phyloP scores from a whole-genome alignment of 768 basidiomycete genomes.

The Lactarius indigo region DNA sequence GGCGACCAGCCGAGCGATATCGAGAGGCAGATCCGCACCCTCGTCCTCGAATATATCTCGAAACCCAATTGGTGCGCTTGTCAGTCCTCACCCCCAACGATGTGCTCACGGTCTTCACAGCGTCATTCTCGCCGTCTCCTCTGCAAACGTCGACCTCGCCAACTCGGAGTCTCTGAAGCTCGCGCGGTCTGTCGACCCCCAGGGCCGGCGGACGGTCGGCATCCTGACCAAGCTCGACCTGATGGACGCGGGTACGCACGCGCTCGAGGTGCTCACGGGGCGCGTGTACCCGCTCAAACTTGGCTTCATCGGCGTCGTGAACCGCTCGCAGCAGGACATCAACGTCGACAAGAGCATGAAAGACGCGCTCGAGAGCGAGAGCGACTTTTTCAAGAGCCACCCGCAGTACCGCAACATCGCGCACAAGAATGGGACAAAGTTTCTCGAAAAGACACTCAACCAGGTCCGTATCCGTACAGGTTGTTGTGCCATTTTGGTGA shows the following conservation, averaged over 20 bases:
- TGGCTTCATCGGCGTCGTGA: conserved; percentile 97
- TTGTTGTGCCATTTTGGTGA: neutral
- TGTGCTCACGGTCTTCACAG: conserved; percentile 36
- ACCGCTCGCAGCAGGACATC: conserved; percentile 97
- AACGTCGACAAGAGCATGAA: conserved; percentile 79
- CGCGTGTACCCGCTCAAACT: conserved; percentile 97
- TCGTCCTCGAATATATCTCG: conserved; percentile 94
- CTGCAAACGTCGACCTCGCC: conserved; percentile 97
- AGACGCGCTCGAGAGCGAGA: conserved; percentile 81
- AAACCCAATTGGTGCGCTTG: conserved; percentile 84
- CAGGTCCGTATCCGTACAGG: conserved; percentile 53
- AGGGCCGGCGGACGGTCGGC: conserved; percentile 94
- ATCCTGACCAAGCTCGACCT: conserved; percentile 96
- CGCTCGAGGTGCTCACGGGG: conserved; percentile 91
- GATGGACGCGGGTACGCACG: conserved; percentile 99
- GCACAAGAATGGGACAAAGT: conserved; percentile 96
- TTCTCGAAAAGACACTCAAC: conserved; percentile 89
- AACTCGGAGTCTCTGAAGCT: conserved; percentile 98
- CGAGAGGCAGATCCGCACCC: conserved; percentile 89
- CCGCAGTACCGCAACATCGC: conserved; percentile 92
- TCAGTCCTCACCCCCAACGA: neutral
- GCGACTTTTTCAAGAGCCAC: conserved; percentile 88
- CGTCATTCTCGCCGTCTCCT: conserved; percentile 94
- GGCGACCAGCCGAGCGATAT: conserved; percentile 98
- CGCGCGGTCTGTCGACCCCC: conserved; percentile 91